phyloP scores from a whole-genome alignment of 2,329 filamentous ascomycete species.

The Trichoderma sp. region DNA sequence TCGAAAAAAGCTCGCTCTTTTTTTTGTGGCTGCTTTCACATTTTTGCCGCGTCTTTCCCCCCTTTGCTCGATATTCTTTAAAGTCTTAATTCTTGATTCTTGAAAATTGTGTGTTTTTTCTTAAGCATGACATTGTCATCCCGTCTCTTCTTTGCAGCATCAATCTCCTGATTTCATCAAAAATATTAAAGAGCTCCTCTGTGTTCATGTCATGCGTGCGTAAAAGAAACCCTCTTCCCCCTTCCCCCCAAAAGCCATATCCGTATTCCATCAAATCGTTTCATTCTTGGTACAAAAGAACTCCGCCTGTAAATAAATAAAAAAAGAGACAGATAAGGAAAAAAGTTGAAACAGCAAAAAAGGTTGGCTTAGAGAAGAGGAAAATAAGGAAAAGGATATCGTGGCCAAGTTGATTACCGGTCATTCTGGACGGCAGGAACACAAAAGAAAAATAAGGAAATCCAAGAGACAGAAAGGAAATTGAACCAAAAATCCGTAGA shows the following conservation, averaged over 20 bases:
- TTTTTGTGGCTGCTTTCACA: not conserved
- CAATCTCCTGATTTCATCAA: not conserved
- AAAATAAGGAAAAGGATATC: not conserved
- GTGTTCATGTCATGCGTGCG: conserved; percentile 2
- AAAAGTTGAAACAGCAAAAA: not conserved
- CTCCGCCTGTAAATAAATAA: not conserved
- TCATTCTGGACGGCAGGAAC: not conserved
- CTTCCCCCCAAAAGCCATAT: not conserved
- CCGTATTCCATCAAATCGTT: conserved; percentile 1
- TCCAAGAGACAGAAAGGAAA: not conserved
- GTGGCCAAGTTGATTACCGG: not conserved
- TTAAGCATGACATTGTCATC: not conserved
- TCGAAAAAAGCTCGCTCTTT: not conserved
- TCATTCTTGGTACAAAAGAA: conserved; percentile 8
- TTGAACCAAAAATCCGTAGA: not conserved
- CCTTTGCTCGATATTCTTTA: not conserved
- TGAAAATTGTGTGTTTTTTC: conserved; percentile 13
- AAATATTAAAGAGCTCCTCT: not conserved
- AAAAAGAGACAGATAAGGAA: not conserved
- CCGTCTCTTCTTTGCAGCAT: not conserved
- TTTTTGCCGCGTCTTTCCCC: not conserved
- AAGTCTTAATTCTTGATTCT: not conserved
- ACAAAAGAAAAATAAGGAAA: not conserved
- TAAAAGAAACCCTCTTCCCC: not conserved
- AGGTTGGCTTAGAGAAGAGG: not conserved